These are phyloP conservation scores for Volvox africanus DNA, from an alignment of 139 green algal species.

Conservation along the genomic window DNA sequence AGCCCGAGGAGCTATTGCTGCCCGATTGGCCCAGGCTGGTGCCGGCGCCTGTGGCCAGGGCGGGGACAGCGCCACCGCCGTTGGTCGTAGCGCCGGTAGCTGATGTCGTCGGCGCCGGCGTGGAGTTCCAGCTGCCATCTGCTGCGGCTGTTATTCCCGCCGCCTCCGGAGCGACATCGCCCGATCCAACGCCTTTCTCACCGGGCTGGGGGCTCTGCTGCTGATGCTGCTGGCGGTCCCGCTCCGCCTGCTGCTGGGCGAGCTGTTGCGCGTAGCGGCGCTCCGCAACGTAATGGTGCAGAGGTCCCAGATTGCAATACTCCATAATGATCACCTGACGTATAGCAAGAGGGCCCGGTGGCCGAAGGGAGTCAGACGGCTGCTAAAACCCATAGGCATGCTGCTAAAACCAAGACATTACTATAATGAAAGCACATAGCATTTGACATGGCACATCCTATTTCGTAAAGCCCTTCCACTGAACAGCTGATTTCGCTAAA, in stretches of 20 bases:
- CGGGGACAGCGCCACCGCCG: too few relatives aligned
- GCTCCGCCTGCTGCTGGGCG: slow-evolving; percentile 6
- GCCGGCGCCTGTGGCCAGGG: not conserved
- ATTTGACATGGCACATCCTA: too few relatives aligned
- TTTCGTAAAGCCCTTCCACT: too few relatives aligned
- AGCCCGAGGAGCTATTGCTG: slow-evolving; percentile 5
- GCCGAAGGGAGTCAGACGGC: too few relatives aligned
- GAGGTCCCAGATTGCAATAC: slow-evolving; percentile 60
- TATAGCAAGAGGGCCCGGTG: not conserved
- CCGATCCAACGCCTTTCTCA: not conserved
- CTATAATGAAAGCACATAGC: too few relatives aligned
- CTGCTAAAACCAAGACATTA: too few relatives aligned
- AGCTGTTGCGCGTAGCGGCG: slow-evolving; percentile 47
- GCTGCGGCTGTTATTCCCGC: not conserved
- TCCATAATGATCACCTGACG: slow-evolving; percentile 64
- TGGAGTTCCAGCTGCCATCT: not conserved
- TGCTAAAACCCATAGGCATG: too few relatives aligned
- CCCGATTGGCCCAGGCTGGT: not conserved
- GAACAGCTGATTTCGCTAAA: too few relatives aligned
- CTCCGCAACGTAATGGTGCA: slow-evolving; percentile 58
- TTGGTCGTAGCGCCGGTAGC: not conserved
- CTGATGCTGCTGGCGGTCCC: slow-evolving; percentile 9
- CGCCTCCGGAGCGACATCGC: not conserved
- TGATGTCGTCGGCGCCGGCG: not conserved
- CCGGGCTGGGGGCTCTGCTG: not conserved